Evolutionary conservation across 768 basidiomycete genomes (phyloP).

Genomic region (Tylopilus balloui): DNA sequence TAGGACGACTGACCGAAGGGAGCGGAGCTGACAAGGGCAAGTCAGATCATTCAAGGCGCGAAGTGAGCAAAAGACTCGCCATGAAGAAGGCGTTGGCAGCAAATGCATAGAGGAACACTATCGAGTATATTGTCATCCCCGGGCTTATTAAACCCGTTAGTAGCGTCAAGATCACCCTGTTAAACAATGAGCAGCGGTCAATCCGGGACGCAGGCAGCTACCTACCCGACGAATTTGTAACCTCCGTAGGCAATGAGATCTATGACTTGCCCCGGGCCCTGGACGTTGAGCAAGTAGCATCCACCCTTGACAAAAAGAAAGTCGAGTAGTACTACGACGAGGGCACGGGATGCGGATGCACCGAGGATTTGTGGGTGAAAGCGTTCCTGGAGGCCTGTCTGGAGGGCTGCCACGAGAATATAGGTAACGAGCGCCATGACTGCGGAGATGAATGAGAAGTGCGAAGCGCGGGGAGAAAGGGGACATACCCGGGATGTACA

Average conservation of each 20-base stretch:
- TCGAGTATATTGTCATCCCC: conserved; percentile 56
- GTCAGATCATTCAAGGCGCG: background rate
- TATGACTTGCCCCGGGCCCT: conserved; percentile 62
- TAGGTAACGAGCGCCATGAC: conserved; percentile 97
- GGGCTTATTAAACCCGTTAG: conserved; percentile 63
- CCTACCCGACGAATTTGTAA: conserved; percentile 96
- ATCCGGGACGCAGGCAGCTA: background rate
- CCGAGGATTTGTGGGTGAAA: conserved; percentile 92
- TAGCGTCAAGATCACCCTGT: conserved; percentile 84
- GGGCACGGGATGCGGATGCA: conserved; percentile 75
- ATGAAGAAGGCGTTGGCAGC: conserved; percentile 92
- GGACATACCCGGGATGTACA: conserved; percentile 85
- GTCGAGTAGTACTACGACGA: conserved; percentile 83
- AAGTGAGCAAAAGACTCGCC: conserved; percentile 41
- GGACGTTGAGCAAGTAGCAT: conserved; percentile 89
- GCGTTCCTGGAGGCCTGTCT: conserved; percentile 74
- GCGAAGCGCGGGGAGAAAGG: background rate
- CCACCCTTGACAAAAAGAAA: conserved; percentile 87
- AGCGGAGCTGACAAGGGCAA: conserved; percentile 69
- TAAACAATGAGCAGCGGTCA: background rate
- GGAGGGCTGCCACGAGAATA: conserved; percentile 81
- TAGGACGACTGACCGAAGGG: conserved; percentile 85
- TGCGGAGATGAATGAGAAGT: conserved; percentile 30
- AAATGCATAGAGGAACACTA: conserved; percentile 82
- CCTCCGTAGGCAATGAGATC: conserved; percentile 92